Base-by-base conservation (phyloP, 23 red algal species). In the Gracilaria caudata region DNA sequence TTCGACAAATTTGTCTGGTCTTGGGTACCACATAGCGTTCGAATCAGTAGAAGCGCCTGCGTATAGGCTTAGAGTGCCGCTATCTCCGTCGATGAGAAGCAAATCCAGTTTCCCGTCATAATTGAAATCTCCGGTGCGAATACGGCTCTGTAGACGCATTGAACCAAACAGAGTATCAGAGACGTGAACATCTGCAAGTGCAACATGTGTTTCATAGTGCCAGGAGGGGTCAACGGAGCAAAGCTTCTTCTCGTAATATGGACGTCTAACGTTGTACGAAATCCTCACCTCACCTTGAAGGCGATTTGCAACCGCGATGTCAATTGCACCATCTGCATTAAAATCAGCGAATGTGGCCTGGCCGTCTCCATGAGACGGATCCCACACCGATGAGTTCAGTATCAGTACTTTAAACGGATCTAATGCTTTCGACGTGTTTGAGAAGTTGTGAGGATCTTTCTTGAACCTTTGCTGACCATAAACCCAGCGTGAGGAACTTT, bases 291-390 rank as follows among this genome's bases (percentile, higher is more conserved):
- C 41, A 23, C 33, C 11, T 20, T 59, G 37, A 56, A 77, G n/a
- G 33, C 29, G 56, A 81, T 98, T 93, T 12, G 73, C 80, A 13
- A 94, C 86, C 20, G 76, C 88, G n/a, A 98, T 74, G 29, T 98
- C 95, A 26, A 86, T 92, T 8, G 90, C 55, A 14, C 95, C 95
- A 79, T 98, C 95, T 19, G 58, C 92, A 55, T 98, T 98, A 39
- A 98, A 91, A 74, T 98, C 95, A 19, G 88, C 65, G 58, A 98
- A 90, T 30, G 60, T 65, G n/a, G 92, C 65, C 26, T 53, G 59
- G 33, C 89, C 87, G 79, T 92, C 88, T 11, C 82, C 86, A 17
- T 58, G 63, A 12, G 20, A 51, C 0, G 73, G 55, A 91, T 66
- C 35, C 87, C 87, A 91, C 39, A 91, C 45, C 34, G 77, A 82